Percentiles rank a stretch among this genome's conserved stretches.
Evolutionary conservation across 169 alveolate species (phyloP).

Genomic region (Plasmodium vivax): DNA sequence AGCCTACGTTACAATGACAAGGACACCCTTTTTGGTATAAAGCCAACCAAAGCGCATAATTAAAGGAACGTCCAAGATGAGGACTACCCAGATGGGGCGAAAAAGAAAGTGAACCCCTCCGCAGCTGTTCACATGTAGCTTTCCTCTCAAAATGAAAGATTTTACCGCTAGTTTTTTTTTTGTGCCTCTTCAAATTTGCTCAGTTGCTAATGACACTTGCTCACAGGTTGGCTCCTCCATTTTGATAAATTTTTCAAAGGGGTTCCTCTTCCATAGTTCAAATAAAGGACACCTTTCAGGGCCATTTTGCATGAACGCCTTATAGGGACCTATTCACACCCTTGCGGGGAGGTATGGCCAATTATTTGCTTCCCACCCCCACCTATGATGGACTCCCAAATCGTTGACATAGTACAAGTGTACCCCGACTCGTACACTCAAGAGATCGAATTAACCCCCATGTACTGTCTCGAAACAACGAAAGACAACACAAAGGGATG

Average conservation of each 20-base stretch:
- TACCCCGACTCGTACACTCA: slow-evolving; percentile 31
- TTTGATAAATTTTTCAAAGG: not conserved
- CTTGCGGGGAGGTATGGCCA: not conserved
- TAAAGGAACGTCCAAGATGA: not conserved
- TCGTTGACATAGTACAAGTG: slow-evolving; percentile 22
- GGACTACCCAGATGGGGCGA: not conserved
- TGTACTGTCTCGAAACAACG: slow-evolving; percentile 50
- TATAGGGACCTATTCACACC: not conserved
- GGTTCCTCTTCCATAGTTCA: not conserved
- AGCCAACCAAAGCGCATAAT: not conserved
- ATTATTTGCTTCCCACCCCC: not conserved
- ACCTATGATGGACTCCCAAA: slow-evolving; percentile 22
- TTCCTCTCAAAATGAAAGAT: not conserved
- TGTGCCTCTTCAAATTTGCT: not conserved
- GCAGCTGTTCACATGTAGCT: not conserved
- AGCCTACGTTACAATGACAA: slow-evolving; percentile 1
- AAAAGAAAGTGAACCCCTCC: not conserved
- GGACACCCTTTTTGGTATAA: not conserved
- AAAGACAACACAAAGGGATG: slow-evolving; percentile 37
- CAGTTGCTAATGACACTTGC: not conserved
- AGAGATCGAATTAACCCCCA: slow-evolving; percentile 4
- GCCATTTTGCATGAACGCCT: not conserved
- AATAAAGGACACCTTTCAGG: not conserved
- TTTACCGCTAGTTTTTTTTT: not conserved
- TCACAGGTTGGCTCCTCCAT: not conserved